Evolutionary conservation across 208 protist species (phyloP).

Genomic region (Trypanosoma theileri): DNA sequence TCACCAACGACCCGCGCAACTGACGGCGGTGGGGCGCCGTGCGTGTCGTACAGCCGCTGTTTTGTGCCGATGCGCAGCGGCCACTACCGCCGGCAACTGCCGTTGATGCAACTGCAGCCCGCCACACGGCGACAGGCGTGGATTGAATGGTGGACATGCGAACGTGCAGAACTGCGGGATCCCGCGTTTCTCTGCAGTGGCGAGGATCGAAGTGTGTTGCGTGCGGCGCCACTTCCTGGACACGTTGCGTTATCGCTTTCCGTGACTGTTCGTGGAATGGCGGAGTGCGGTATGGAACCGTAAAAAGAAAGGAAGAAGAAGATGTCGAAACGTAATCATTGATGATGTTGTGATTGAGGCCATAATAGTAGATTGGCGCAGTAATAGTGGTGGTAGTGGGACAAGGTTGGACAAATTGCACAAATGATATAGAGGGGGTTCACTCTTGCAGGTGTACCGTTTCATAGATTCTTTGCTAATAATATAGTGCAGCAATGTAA

Average conservation of each 20-base stretch:
- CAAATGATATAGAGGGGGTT: too few relatives aligned
- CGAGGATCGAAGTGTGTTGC: slow-evolving; percentile 77
- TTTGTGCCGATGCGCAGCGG: slow-evolving; percentile 75
- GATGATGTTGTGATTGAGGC: not conserved
- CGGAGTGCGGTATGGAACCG: slow-evolving; percentile 68
- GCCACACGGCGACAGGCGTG: slow-evolving; percentile 65
- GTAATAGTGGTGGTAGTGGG: too few relatives aligned
- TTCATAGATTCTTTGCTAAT: too few relatives aligned
- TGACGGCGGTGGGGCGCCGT: slow-evolving; percentile 2
- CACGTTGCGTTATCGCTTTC: slow-evolving; percentile 68
- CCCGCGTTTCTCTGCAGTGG: slow-evolving; percentile 76
- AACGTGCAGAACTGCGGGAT: slow-evolving; percentile 72
- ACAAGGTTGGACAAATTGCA: too few relatives aligned
- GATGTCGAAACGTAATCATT: not conserved
- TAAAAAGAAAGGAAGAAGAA: slow-evolving; percentile 5
- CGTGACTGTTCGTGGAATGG: slow-evolving; percentile 73
- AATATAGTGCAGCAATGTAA: too few relatives aligned
- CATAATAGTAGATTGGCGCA: too few relatives aligned
- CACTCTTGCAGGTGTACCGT: too few relatives aligned
- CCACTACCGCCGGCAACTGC: slow-evolving; percentile 49
- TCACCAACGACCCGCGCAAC: slow-evolving; percentile 2
- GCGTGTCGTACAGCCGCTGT: slow-evolving; percentile 69
- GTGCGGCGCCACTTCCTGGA: slow-evolving; percentile 54
- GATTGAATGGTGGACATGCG: slow-evolving; percentile 51
- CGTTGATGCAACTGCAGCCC: slow-evolving; percentile 76